Conservation (phyloP, 108 stramenopile species). For the Nitzschia palea region DNA sequence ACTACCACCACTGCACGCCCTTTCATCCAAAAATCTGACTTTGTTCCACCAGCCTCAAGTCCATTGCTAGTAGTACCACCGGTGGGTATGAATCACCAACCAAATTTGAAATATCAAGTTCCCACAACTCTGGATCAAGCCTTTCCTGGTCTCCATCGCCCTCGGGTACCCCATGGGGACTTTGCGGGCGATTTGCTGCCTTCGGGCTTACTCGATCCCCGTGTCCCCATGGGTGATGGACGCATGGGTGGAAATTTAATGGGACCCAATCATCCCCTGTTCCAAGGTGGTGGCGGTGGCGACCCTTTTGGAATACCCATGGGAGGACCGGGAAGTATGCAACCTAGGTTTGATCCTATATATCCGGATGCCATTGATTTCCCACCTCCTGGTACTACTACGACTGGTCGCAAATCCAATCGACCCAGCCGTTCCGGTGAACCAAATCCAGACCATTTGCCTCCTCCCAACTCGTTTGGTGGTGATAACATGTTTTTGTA, state of each 20-base stretch:
- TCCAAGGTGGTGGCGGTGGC: slow-evolving; percentile 31
- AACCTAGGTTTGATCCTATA: slow-evolving; percentile 77
- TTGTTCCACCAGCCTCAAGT: slow-evolving; percentile 4
- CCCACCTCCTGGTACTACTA: slow-evolving; percentile 18
- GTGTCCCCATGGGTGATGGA: slow-evolving; percentile 13
- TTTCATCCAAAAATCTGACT: slow-evolving; percentile 5
- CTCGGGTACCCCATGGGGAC: slow-evolving; percentile 38
- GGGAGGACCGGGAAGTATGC: slow-evolving; percentile 64
- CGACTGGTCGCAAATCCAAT: slow-evolving; percentile 32
- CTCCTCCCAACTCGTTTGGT: slow-evolving; percentile 56
- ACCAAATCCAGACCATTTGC: slow-evolving; percentile 82
- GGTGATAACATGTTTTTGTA: slow-evolving; percentile 49
- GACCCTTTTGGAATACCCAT: slow-evolving; percentile 28
- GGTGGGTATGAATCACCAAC: neutral
- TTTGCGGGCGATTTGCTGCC: slow-evolving; percentile 76
- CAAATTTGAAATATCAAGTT: neutral
- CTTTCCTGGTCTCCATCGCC: slow-evolving; percentile 27
- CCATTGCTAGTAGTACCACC: slow-evolving; percentile 3
- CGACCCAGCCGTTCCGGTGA: slow-evolving; percentile 39
- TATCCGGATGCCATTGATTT: slow-evolving; percentile 69
- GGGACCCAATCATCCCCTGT: slow-evolving; percentile 85
- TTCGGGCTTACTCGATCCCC: slow-evolving; percentile 48
- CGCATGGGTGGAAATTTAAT: slow-evolving; percentile 65
- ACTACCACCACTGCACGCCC: no score
- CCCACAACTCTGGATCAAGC: slow-evolving; percentile 36